Conservation (phyloP, 164 flowering plant genomes). For the Vitis labrusca region DNA sequence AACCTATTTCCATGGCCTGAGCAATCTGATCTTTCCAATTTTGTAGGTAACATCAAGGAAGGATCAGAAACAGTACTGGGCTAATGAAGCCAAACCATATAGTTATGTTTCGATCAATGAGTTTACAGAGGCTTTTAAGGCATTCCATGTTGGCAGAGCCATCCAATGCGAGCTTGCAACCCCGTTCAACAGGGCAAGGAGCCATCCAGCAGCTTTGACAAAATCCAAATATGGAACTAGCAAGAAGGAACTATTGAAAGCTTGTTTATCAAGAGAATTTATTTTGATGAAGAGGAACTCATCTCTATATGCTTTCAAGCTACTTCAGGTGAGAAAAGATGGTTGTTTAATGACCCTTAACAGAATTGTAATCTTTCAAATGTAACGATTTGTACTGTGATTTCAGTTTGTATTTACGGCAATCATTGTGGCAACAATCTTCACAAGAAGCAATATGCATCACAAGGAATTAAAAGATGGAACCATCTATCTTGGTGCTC, state of each 20-base stretch:
- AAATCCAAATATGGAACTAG: constrained; percentile 35
- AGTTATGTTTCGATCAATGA: constrained; percentile 39
- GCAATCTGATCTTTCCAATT: neutral
- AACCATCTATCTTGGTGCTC: constrained; percentile 39
- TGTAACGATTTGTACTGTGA: neutral
- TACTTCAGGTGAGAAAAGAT: constrained; percentile 25
- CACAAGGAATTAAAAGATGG: constrained; percentile 36
- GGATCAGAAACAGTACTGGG: constrained; percentile 48
- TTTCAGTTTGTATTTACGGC: constrained; percentile 36
- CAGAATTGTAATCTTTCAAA: neutral
- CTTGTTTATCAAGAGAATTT: constrained; percentile 36
- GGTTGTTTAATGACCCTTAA: no score
- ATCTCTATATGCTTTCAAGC: constrained; percentile 41
- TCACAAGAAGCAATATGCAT: constrained; percentile 31
- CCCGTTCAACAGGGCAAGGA: constrained; percentile 40
- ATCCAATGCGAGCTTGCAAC: constrained; percentile 31
- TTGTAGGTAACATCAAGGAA: constrained; percentile 6
- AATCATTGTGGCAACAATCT: constrained; percentile 34
- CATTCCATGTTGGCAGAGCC: constrained; percentile 39
- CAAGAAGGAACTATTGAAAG: constrained; percentile 38
- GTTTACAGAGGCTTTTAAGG: constrained; percentile 45
- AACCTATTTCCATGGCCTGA: neutral
- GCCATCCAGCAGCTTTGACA: constrained; percentile 48
- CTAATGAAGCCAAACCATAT: constrained; percentile 25
- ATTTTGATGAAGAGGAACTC: constrained; percentile 48